Conservation (phyloP, 257 asterid species). For the Solanum clarkiae region DNA sequence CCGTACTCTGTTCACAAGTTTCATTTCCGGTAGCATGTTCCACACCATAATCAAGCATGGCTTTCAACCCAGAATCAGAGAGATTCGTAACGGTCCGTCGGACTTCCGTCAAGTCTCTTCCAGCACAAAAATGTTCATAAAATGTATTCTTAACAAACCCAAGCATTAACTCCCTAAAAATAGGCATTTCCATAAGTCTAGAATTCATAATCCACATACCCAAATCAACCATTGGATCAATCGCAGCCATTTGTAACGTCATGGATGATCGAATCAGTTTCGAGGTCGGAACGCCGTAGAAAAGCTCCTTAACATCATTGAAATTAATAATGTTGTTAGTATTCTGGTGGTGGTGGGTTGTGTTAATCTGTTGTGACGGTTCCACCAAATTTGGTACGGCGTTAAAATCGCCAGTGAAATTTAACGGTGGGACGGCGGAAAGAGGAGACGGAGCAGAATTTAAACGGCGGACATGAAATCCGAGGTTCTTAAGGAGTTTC, state of each 20-base stretch:
- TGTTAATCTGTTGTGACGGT: background rate
- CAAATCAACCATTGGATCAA: slow-evolving; percentile 36
- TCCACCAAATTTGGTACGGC: background rate
- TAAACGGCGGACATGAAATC: slow-evolving; percentile 11
- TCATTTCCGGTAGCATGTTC: slow-evolving; percentile 51
- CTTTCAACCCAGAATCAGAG: slow-evolving; percentile 34
- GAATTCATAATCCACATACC: slow-evolving; percentile 49
- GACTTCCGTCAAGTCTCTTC: slow-evolving; percentile 34
- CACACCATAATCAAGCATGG: slow-evolving; percentile 83
- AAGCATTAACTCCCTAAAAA: slow-evolving; percentile 17
- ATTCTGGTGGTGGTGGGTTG: background rate
- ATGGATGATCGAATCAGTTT: slow-evolving; percentile 33
- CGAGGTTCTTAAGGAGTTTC: background rate
- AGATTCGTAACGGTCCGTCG: slow-evolving; percentile 27
- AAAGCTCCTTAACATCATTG: slow-evolving; percentile 25
- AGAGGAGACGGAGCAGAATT: slow-evolving; percentile 24
- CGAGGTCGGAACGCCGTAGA: slow-evolving; percentile 32
- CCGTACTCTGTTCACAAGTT: slow-evolving; percentile 43
- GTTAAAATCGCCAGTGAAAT: background rate
- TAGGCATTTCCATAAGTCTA: slow-evolving; percentile 23
- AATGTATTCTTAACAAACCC: slow-evolving; percentile 26
- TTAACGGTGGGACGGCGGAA: slow-evolving; percentile 11
- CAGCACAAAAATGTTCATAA: slow-evolving; percentile 75
- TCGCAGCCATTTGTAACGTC: slow-evolving; percentile 33
- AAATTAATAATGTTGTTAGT: background rate